phyloP scores from a whole-genome alignment of 1,284 basidiomycete genomes.

The Lignosus rhinocerotis region DNA sequence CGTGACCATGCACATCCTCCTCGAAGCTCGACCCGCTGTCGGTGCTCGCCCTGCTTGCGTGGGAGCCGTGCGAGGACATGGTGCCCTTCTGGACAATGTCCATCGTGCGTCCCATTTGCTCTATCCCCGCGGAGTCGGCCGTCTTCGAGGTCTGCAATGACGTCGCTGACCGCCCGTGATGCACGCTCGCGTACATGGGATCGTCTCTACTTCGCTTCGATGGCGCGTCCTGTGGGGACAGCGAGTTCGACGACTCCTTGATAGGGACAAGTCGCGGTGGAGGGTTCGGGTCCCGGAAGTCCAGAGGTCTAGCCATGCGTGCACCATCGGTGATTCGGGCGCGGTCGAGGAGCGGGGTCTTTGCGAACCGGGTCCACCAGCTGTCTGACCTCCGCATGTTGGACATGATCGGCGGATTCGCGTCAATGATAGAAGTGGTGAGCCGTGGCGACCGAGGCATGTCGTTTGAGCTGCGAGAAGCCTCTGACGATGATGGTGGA shows the following conservation, averaged over 20 bases:
- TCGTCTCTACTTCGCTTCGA: slow-evolving; percentile 13
- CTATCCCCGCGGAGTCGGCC: slow-evolving; percentile 63
- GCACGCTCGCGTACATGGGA: slow-evolving; percentile 23
- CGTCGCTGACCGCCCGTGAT: slow-evolving; percentile 30
- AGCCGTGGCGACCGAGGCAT: slow-evolving; percentile 30
- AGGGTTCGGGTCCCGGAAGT: slow-evolving; percentile 74
- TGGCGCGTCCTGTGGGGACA: slow-evolving; percentile 9
- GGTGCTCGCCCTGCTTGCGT: slow-evolving; percentile 18
- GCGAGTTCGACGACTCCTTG: slow-evolving; percentile 46
- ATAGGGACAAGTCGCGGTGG: slow-evolving; percentile 60
- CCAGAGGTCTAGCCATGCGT: slow-evolving; percentile 32
- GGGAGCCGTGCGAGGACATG: slow-evolving; percentile 36
- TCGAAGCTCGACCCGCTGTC: slow-evolving; percentile 14
- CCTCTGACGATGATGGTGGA: slow-evolving; percentile 13
- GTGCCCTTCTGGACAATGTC: slow-evolving; percentile 64
- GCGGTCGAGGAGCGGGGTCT: slow-evolving; percentile 43
- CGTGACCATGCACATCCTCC: neutral
- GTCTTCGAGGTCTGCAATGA: slow-evolving; percentile 37
- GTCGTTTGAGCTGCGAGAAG: slow-evolving; percentile 32
- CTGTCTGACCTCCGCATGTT: slow-evolving; percentile 42
- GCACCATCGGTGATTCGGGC: slow-evolving; percentile 29
- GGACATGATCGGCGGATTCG: slow-evolving; percentile 33
- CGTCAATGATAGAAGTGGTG: slow-evolving; percentile 43
- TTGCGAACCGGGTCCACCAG: slow-evolving; percentile 50
- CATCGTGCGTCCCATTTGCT: slow-evolving; percentile 61